Conservation (phyloP, 768 basidiomycete species). For the Suillus plorans region DNA sequence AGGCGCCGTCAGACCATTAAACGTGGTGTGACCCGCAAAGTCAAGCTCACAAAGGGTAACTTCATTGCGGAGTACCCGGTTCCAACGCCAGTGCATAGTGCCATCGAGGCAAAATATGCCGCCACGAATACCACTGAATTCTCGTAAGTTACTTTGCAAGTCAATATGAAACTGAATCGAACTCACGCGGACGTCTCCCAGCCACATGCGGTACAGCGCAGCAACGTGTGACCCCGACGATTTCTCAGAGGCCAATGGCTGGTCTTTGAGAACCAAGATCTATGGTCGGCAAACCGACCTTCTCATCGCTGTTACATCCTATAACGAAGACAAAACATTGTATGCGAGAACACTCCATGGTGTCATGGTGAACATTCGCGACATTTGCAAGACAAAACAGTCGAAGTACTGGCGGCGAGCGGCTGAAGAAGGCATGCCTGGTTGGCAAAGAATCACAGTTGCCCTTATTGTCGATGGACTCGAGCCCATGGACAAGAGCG, state of each 20-base stretch:
- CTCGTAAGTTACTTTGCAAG: conserved; percentile 55
- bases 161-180: not conserved
- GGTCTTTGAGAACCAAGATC: conserved; percentile 77
- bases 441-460: conserved; percentile 90
- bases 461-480: conserved; percentile 92
- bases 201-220: conserved; percentile 92
- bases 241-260: conserved; percentile 76
- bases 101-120: conserved; percentile 80
- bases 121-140: conserved; percentile 81
- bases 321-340: conserved; percentile 92
- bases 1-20: conserved; percentile 86
- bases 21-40: conserved; percentile 89
- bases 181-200: conserved; percentile 14
- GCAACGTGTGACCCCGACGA: conserved; percentile 92
- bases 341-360: conserved; percentile 91
- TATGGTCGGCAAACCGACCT: conserved; percentile 92
- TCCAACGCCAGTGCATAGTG: conserved; percentile 78
- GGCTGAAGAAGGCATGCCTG: conserved; percentile 81
- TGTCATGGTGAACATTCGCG: conserved; percentile 96
- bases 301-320: conserved; percentile 91
- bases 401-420: conserved; percentile 87
- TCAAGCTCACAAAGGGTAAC: conserved; percentile 91
- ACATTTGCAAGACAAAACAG: conserved; percentile 95
- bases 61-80: conserved; percentile 91
- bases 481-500: conserved; percentile 93